Conservation (phyloP, 805 yeast genomes). For the Lipomyces oligophaga region DNA sequence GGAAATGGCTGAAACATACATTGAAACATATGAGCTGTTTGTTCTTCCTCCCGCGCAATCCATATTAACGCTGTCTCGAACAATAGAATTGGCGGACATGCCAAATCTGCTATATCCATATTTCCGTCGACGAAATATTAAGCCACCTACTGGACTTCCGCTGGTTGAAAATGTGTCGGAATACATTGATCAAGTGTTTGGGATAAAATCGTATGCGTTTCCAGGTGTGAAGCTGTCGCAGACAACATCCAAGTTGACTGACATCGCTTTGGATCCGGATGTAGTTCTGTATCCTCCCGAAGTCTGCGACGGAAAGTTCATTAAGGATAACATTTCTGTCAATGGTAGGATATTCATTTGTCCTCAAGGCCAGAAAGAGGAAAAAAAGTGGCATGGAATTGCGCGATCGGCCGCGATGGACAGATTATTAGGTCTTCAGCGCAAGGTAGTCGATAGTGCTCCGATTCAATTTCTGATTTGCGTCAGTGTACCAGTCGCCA, state of each 20-base stretch:
- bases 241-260: slow-evolving; percentile 2
- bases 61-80: slow-evolving; percentile 12
- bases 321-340: slow-evolving; percentile 9
- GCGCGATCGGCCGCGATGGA: slow-evolving; percentile 27
- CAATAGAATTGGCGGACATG: slow-evolving; percentile 12
- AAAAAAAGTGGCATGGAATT: slow-evolving; percentile 25
- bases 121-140: slow-evolving; percentile 9
- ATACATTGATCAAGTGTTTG: slow-evolving; percentile 7
- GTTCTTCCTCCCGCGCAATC: slow-evolving; percentile 20
- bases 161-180: slow-evolving; percentile 2
- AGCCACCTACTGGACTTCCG: background rate
- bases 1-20: too few species aligned
- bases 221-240: slow-evolving; percentile 20
- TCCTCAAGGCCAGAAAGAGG: slow-evolving; percentile 18
- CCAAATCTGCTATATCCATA: slow-evolving; percentile 19
- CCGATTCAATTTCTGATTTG: too few species aligned
- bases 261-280: slow-evolving; percentile 5
- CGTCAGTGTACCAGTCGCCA: too few species aligned
- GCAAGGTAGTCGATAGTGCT: too few species aligned
- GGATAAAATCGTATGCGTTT: slow-evolving; percentile 14
- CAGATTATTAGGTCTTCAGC: slow-evolving; percentile 4
- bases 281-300: slow-evolving; percentile 16
- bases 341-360: slow-evolving; percentile 10
- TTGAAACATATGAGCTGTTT: slow-evolving; percentile 8
- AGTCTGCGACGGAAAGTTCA: slow-evolving; percentile 12